Base-by-base conservation (phyloP, 2,329 filamentous ascomycete genomes). In the Colletotrichum sp. region DNA sequence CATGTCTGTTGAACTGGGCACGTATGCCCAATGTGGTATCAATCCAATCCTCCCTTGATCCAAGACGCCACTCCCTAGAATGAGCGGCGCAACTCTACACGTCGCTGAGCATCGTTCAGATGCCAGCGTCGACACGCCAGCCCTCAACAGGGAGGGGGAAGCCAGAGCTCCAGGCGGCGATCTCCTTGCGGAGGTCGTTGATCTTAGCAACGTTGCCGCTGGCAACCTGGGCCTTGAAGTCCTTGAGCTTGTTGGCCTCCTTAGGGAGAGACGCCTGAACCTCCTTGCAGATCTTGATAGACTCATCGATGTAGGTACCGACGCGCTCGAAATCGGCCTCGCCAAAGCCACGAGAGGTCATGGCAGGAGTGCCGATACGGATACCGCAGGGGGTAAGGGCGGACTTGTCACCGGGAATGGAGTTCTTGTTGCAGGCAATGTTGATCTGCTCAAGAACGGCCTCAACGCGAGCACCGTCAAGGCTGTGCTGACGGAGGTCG, bases 351-450 rank as follows among this genome's bases (percentile, higher is more conserved):
- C 97, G 94, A 82, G 93, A 96, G 75, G 96, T 98, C 97, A 99
- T 99, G 86, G 97, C 97, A 64, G 97, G 97, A 62, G 96, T 97
- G 83, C 97, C 97, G 82, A 99, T 98, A 81, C 97, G 95, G 86
- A 99, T 93, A 89, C 97, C 97, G 83, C 93, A 95, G 71, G 97
- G 97, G 79, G 95, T 98, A 80, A 99, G 92, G 65, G 97, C 97
- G 75, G 95, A 98, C 91, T 98, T 98, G 91, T 99, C 97, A 78
- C 97, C 97, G 55, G 97, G 97, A 76, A 98, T 97, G 77, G 95
- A 94, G 92, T 99, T 99, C 93, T 99, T 99, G 93, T 99, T 99
- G 92, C 96, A 98, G 78, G 97, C 96, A 86, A 99, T 98, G 90
- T 98, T 98, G 88, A 98, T 97, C 86, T 98, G 95, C 90, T 99